Base-by-base conservation (phyloP, 2,329 filamentous ascomycete species). In the Aspergillus pseudotamarii region DNA sequence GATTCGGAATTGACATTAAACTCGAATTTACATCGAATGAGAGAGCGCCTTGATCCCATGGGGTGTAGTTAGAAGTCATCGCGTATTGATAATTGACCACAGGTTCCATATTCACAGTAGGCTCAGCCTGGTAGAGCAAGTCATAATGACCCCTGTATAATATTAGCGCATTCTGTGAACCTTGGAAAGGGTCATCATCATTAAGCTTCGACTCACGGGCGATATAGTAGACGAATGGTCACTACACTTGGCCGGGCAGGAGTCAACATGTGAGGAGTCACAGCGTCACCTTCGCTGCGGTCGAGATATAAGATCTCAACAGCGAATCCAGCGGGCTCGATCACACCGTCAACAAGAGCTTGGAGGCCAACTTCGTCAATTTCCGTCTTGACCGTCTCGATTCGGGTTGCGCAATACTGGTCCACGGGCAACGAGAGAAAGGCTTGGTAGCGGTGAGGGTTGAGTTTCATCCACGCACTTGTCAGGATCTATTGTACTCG, bases 261-360 rank as follows among this genome's bases (percentile, higher is more conserved):
- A 6, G 80, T 76, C 41, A 82, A 71, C 38, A 76, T 68, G 66
- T 82, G 80, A 10, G 78, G 81, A 66, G 75, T 96, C 71, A 93
- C 92, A 71, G 91, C 85, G 54, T 86, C 84, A 21, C 93, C 94
- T 53, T 88, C 83, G 71, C 91, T 97, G 70, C 93, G 88, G 75
- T 98, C 95, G 10, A 99, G 87, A 75, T 98, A 97, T 59, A 93
- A 88, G 66, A 98, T 91, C 74, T 97, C 93, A 23, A 98, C 86
- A 5, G 89, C 88, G 66, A 97, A 88, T 19, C 89, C 88, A 57
- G 89, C 89, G 9, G 91, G 91, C 73, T 92, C 90, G 66, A 98
- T 86, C 4, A 98, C 84, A 30, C 93, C 86, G 66, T 94, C 89
- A 65, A 90, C 87, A 57, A 98, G 82, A 2, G 92, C 87, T 64